Conservation (phyloP, 2,329 filamentous ascomycete genomes). For the Cercospora beticola region DNA sequence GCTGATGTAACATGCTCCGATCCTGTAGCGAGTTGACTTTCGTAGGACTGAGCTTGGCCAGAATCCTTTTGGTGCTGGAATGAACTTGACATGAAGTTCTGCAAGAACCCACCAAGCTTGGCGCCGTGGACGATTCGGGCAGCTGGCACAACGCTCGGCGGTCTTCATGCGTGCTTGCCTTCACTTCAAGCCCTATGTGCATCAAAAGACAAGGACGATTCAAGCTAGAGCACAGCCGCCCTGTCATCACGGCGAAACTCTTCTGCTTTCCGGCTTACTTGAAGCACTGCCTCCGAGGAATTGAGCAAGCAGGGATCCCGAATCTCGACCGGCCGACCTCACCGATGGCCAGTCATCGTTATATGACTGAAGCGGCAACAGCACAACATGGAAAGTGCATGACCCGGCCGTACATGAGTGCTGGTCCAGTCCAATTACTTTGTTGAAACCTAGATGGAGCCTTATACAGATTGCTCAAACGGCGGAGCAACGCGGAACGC, state of each 20-base stretch:
- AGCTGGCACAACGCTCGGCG: neutral
- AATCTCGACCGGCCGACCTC: neutral
- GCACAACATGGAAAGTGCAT: neutral
- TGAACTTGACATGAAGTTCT: neutral
- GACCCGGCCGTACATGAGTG: neutral
- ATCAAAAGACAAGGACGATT: neutral
- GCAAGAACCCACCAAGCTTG: neutral
- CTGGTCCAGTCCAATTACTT: neutral
- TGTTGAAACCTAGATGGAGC: neutral
- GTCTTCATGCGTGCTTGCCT: neutral
- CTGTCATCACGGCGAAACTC: neutral
- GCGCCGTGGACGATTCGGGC: neutral
- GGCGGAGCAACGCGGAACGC: neutral
- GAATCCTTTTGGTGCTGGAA: neutral
- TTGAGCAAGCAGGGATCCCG: neutral
- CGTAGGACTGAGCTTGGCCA: neutral
- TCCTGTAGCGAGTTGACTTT: neutral
- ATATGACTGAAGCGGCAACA: neutral
- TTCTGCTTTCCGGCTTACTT: neutral
- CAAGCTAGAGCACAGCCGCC: neutral
- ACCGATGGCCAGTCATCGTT: neutral
- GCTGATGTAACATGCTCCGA: neutral
- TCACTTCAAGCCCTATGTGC: neutral
- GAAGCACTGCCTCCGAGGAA: neutral
- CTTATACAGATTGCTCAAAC: neutral